Evolutionary conservation across 495 filamentous ascomycete species (phyloP).

Genomic region (Collariella sp.): DNA sequence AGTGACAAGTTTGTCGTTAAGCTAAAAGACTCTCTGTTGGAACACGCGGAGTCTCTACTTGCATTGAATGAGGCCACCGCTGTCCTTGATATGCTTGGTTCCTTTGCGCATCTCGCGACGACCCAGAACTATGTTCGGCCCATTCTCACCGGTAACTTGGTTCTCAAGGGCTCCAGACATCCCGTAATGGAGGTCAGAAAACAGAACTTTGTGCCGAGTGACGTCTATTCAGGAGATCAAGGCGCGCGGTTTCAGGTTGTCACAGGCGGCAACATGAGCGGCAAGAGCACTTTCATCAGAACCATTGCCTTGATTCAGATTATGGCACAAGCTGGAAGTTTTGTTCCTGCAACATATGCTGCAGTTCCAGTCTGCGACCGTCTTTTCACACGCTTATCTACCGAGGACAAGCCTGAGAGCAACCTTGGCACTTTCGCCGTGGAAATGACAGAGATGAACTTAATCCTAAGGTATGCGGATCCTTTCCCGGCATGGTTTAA

Average conservation of each 20-base stretch:
- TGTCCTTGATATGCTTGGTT: constrained; percentile 84
- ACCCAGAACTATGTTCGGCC: constrained; percentile 74
- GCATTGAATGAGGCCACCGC: constrained; percentile 76
- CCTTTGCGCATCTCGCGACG: constrained; percentile 72
- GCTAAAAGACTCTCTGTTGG: constrained; percentile 57
- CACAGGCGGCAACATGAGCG: constrained; percentile 97
- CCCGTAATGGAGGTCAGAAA: constrained; percentile 56
- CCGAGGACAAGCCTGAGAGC: constrained; percentile 79
- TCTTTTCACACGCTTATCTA: constrained; percentile 78
- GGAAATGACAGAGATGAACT: constrained; percentile 93
- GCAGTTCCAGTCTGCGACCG: constrained; percentile 72
- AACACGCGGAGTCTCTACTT: constrained; percentile 62
- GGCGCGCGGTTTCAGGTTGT: constrained; percentile 82
- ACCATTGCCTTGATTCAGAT: constrained; percentile 74
- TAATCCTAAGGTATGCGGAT: constrained; percentile 56
- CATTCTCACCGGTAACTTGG: constrained; percentile 62
- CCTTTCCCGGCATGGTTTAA: constrained; percentile 30
- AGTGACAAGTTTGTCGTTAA: constrained; percentile 63
- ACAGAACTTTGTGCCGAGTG: constrained; percentile 72
- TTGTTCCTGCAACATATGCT: constrained; percentile 78
- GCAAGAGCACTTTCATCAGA: constrained; percentile 94
- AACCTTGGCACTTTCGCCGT: constrained; percentile 90
- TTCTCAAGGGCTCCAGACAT: constrained; percentile 73
- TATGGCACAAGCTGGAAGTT: constrained; percentile 90
- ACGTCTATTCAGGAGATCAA: constrained; percentile 65